These are phyloP conservation scores for Xerocomus spinulosus DNA, from an alignment of 768 basidiomycete genomes.

Conservation along the genomic window DNA sequence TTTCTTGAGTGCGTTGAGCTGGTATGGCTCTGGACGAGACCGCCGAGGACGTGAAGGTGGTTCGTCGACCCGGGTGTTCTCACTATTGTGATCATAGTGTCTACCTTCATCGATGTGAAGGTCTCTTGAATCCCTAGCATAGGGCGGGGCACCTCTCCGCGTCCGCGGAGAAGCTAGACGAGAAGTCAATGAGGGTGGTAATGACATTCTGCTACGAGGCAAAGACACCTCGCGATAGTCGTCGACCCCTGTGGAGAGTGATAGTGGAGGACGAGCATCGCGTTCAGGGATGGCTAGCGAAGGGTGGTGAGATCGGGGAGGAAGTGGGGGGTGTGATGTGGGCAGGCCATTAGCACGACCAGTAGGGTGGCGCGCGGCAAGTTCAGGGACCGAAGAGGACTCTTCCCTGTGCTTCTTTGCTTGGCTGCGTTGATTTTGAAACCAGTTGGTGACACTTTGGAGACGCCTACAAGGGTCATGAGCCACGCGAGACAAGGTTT, in stretches of 20 bases:
- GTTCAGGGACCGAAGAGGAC: constrained; percentile 22
- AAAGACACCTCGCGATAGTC: constrained; percentile 17
- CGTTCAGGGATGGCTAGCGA: constrained; percentile 25
- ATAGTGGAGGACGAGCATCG: constrained; percentile 11
- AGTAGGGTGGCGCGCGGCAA: constrained; percentile 16
- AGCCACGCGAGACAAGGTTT: constrained; percentile 18
- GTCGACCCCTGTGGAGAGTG: constrained; percentile 11
- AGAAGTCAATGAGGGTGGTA: constrained; percentile 27
- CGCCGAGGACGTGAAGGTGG: constrained; percentile 56
- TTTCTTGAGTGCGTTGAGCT: constrained; percentile 70
- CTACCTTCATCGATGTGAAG: constrained; percentile 25
- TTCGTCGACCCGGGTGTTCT: constrained; percentile 22
- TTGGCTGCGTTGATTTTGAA: constrained; percentile 79
- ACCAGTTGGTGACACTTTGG: constrained; percentile 82
- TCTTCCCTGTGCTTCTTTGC: constrained; percentile 70
- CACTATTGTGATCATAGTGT: constrained; percentile 20
- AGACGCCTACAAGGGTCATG: constrained; percentile 53
- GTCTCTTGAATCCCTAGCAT: constrained; percentile 25
- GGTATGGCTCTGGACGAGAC: constrained; percentile 74
- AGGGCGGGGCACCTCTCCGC: constrained; percentile 26
- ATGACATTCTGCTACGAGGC: constrained; percentile 29
- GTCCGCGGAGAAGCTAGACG: constrained; percentile 28
- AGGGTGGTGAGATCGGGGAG: constrained; percentile 30
- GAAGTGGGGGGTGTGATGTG: constrained; percentile 12
- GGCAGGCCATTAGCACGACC: constrained; percentile 3